Percentiles rank a stretch among this genome's conserved stretches.
phyloP scores from a whole-genome alignment of 2,329 filamentous ascomycete genomes.

The Colletotrichum destructivum region DNA sequence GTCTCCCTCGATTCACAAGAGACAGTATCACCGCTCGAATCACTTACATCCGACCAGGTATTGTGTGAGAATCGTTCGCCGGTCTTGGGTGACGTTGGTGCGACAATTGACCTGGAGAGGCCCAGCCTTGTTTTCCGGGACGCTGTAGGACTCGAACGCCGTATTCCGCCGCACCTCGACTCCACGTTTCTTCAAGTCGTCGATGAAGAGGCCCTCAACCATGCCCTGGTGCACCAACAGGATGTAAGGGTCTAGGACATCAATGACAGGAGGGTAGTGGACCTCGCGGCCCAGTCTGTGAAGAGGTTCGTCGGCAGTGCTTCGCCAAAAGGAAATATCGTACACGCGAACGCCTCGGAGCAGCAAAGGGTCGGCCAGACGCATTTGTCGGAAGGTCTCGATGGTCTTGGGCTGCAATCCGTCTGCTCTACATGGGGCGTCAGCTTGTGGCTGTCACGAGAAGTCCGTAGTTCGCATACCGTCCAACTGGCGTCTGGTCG shows the following conservation, averaged over 20 bases:
- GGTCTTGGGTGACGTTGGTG: slow-evolving; percentile 66
- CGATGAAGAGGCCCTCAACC: slow-evolving; percentile 79
- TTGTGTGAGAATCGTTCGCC: slow-evolving; percentile 67
- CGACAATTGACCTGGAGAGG: slow-evolving; percentile 67
- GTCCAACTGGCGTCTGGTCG: slow-evolving; percentile 77
- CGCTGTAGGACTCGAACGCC: slow-evolving; percentile 72
- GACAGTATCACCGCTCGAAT: not conserved
- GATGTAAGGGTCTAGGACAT: slow-evolving; percentile 71
- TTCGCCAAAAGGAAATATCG: slow-evolving; percentile 82
- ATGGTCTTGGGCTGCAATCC: slow-evolving; percentile 85
- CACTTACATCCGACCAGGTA: slow-evolving; percentile 77
- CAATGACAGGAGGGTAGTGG: slow-evolving; percentile 76
- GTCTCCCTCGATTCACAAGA: not conserved
- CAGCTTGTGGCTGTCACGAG: slow-evolving; percentile 3
- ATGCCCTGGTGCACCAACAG: slow-evolving; percentile 80
- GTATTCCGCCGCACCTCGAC: slow-evolving; percentile 75
- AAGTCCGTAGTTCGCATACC: slow-evolving; percentile 49
- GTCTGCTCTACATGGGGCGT: slow-evolving; percentile 67
- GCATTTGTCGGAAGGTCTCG: slow-evolving; percentile 81
- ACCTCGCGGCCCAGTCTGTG: slow-evolving; percentile 75
- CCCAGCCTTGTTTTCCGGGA: slow-evolving; percentile 59
- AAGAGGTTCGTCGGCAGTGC: slow-evolving; percentile 65
- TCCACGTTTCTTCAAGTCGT: slow-evolving; percentile 77
- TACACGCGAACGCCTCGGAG: slow-evolving; percentile 79
- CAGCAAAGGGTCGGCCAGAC: slow-evolving; percentile 78